phyloP scores from a whole-genome alignment of 225 moss, liverwort and hornwort species.

The Polytrichum commune region DNA sequence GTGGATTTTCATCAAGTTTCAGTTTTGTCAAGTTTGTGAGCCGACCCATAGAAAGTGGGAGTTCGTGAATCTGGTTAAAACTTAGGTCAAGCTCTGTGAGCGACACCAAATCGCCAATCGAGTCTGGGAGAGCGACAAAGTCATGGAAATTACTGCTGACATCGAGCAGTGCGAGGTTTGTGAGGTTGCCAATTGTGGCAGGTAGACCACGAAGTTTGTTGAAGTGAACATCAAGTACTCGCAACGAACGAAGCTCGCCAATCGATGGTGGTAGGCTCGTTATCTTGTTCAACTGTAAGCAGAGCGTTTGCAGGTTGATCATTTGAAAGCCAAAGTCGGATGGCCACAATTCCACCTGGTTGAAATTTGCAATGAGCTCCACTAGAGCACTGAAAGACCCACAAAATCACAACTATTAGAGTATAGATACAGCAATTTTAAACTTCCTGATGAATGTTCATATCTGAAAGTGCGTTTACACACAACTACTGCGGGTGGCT shows the following conservation, averaged over 20 bases:
- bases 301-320: conserved; percentile 69
- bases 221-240: conserved; percentile 79
- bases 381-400: conserved; percentile 57
- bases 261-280: conserved; percentile 79
- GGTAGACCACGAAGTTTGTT: conserved; percentile 86
- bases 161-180: conserved; percentile 65
- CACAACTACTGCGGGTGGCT: too few species aligned
- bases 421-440: too few species aligned
- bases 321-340: conserved; percentile 67
- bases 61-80: conserved; percentile 89
- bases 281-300: conserved; percentile 80
- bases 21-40: conserved; percentile 69
- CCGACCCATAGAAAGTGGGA: conserved; percentile 79
- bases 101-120: conserved; percentile 77
- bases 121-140: conserved; percentile 61
- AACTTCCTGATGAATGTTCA: too few species aligned
- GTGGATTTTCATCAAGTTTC: conserved; percentile 85
- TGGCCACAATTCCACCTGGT: conserved; percentile 68
- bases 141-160: conserved; percentile 96
- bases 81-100: conserved; percentile 69
- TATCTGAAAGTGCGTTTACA: too few species aligned
- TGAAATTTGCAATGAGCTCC: conserved; percentile 82
- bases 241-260: conserved; percentile 80
- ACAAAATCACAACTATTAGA: background rate
- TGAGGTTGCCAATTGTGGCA: conserved; percentile 66